Evolutionary conservation across 805 yeast species (phyloP), one percentile per base, ranked within the genome.

Genomic region (Yueomyces sinensis): DNA sequence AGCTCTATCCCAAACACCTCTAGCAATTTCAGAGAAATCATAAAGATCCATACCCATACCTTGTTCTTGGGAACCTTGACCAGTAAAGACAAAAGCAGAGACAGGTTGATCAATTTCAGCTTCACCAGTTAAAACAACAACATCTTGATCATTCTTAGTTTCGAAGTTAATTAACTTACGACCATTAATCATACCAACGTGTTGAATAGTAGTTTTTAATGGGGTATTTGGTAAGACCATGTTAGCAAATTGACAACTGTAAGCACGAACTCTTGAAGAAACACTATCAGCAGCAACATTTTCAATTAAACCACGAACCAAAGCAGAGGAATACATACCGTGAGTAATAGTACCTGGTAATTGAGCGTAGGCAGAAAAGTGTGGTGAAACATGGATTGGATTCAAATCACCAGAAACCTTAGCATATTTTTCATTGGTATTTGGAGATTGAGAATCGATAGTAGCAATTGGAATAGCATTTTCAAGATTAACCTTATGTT

Each of bases 1-100:
- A 41, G 99, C 99, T 58, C 84, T 81, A 61, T 91, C 97, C 98
- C 99, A 91, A 42, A 91, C 96, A 43, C 74, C 75, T 52, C 76
- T 76, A 35, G 99, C 98, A 58, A 91, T 95, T 22, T 74, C 86
- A 33, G 95, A 82, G 29, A 81, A 70, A 45, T 76, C 77, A 62
- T 91, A 91, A 57, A 91, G 72, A 61, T 91, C 98, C 99, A 91
- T 91, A 71, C 99, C 98, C 99, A 91, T 91, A 59, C 96, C 96
- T 68, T 93, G 98, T 63, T 93, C 98, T 65, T 91, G 99, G 41
- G 98, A 89, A 61, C 99, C 99, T 70, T 91, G 99, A 57, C 98
- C 99, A 45, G 99, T 91, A 66, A 93, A 91, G 38, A 91, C 94
- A 59, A 82, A 91, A 16, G 98, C 81, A 30, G 97, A 82, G 35